Evolutionary conservation across 495 filamentous ascomycete genomes (phyloP), one percentile per base, ranked within the genome.

Genomic region (Talaromyces trachyspermus): DNA sequence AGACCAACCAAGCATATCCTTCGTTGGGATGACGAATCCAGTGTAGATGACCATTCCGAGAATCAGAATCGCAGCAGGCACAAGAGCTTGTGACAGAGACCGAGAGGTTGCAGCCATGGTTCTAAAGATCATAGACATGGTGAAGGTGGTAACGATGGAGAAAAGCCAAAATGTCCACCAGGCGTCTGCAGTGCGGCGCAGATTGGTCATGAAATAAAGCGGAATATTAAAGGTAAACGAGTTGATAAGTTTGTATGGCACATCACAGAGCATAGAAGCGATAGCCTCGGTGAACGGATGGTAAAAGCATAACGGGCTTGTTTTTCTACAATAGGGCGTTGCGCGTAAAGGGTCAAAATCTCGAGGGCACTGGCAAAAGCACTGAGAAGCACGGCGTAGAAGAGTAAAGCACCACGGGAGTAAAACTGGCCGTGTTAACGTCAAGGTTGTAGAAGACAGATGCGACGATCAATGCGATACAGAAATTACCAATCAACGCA

Each of bases 241-340:
- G 12, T 75, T 73, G 17, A 71, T 10, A 3, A 77, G 50, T 50
- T 81, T 82, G 39, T 74, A 69, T 0, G 90, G 90, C 54, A 95
- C 54, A 54, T 95, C 90, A 48, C 77, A 81, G 17, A 95, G 65
- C 78, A 90, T 88, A 10, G 83, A 88, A 2, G 89, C 79, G 42
- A 94, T 73, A 2, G 89, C 87, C 68, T 95, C 90, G 11, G 89
- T 83, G 3, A 85, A 88, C 0, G 89, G 86, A 58, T 95, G 90
- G 55, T 95, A 95, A 95, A 70, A n/a, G 90, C 90, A 59, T 95
- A 96, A 50, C 83, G 81, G 44, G 71, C 68, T 55, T 96, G 90
- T 58, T 96, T 96, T 57, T 95, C 89, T 46, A 96, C 88, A 55
- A 96, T 95, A 1, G 85, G 80, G 11, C 89, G 80, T 76, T 95